Evolutionary conservation across 2,329 filamentous ascomycete species (phyloP).

Genomic region (Magnaporthiopsis incrustans): DNA sequence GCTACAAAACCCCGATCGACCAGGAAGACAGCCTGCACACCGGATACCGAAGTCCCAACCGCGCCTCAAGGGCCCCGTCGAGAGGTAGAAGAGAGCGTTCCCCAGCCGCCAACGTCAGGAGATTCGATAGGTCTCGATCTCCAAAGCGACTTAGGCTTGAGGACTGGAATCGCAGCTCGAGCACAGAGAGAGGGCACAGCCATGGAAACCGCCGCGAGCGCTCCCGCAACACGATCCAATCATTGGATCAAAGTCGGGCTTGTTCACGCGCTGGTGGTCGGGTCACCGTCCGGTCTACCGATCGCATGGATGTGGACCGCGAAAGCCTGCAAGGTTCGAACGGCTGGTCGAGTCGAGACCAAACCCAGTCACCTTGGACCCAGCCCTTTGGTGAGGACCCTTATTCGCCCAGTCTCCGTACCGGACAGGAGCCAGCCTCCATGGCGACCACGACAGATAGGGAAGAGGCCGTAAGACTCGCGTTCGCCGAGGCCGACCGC

Average conservation of each 20-base stretch:
- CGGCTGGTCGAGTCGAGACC: not conserved
- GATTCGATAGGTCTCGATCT: not conserved
- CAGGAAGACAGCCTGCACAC: no score
- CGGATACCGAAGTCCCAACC: no score
- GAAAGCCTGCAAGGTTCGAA: not conserved
- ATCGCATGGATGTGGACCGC: not conserved
- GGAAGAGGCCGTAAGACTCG: not conserved
- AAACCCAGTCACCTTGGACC: not conserved
- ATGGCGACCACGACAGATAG: not conserved
- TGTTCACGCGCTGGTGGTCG: not conserved
- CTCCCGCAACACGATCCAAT: no score
- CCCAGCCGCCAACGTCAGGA: not conserved
- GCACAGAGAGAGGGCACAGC: no score
- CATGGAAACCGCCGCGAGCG: no score
- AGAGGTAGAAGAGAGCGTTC: not conserved
- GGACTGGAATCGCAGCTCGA: no score
- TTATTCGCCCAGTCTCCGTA: not conserved
- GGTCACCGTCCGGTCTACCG: not conserved
- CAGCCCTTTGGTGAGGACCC: not conserved
- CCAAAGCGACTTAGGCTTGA: no score
- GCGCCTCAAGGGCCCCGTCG: no score
- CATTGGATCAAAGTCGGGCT: not conserved
- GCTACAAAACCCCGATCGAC: no score
- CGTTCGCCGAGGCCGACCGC: not conserved
- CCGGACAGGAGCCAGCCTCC: not conserved